phyloP scores from a whole-genome alignment of 805 yeast species.

The Candida nonsorbophila region DNA sequence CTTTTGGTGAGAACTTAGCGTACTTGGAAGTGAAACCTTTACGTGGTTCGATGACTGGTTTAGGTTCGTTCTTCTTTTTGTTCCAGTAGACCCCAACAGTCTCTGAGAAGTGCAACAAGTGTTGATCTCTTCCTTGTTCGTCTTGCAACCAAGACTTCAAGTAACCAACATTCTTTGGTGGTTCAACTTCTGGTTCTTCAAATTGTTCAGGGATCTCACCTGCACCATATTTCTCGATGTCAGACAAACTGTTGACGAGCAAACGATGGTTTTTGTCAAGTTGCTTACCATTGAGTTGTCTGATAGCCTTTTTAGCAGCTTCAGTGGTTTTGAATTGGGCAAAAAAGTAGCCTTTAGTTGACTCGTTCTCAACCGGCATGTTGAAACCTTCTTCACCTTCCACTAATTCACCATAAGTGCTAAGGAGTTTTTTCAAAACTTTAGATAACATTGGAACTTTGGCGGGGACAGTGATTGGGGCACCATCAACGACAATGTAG shows the following conservation, averaged over 20 bases:
- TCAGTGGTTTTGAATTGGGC: constrained; percentile 69
- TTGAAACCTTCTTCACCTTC: constrained; percentile 59
- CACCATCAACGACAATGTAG: constrained; percentile 87
- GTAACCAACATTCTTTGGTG: constrained; percentile 72
- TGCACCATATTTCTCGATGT: constrained; percentile 72
- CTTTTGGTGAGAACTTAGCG: constrained; percentile 89
- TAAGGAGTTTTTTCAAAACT: constrained; percentile 77
- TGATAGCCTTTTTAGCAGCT: constrained; percentile 74
- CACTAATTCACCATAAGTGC: constrained; percentile 68
- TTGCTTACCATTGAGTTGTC: constrained; percentile 79
- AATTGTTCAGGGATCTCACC: constrained; percentile 60
- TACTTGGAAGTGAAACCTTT: constrained; percentile 83
- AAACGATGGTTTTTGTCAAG: constrained; percentile 91
- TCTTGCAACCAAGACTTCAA: constrained; percentile 90
- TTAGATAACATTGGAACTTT: constrained; percentile 80
- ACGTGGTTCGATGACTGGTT: constrained; percentile 73
- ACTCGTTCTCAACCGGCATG: constrained; percentile 77
- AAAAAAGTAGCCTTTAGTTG: constrained; percentile 81
- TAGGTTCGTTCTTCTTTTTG: constrained; percentile 66
- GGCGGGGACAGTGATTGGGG: constrained; percentile 89
- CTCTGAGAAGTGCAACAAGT: constrained; percentile 72
- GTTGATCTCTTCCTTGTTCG: constrained; percentile 84
- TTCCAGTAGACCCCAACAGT: constrained; percentile 85
- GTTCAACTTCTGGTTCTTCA: constrained; percentile 67
- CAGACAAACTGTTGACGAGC: constrained; percentile 74